Evolutionary conservation across 2,329 filamentous ascomycete genomes (phyloP), one percentile per base, ranked within the genome.

Genomic region (Sordariomycetes sp.): DNA sequence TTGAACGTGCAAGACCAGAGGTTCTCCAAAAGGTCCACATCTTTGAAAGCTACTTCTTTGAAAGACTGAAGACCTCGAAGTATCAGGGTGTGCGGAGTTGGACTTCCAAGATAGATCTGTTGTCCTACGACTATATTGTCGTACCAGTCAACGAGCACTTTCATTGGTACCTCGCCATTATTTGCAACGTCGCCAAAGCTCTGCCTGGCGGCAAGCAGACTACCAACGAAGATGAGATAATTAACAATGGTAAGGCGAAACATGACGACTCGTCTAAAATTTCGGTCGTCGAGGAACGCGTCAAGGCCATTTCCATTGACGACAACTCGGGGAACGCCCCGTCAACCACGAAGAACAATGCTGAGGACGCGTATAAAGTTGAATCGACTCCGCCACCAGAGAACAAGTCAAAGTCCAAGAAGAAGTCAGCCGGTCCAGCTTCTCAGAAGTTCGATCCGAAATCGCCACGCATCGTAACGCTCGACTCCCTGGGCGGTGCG

Each of bases 101-200:
- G 92, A 96, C 92, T 1, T 70, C 82, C 21, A 86, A 79, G 45
- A 70, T 90, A 16, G 85, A 98, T 50, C 60, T 98, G 8, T 85
- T 96, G 48, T 72, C 69, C 6, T 87, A 85, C 46, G 86, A 94
- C 51, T 95, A 88, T 53, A 79, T 96, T 38, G 70, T 96, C 9
- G 82, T 98, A 6, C 92, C 92, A 0, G 86, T 98, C 53, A 93
- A 94, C 47, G 84, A 95, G 51, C 67, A 76, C 44, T 61, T 68
- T 2, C 92, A 98, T 56, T 98, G 93, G 92, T 96, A 92, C 57
- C 65, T 96, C 43, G 87, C 86, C 11, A 90, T 98, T 36, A 90
- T 98, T 34, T 94, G 86, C 70, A 94, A 98, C 48, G 70, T 90
- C 3, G 72, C 76, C 4, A 78, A 70, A 33, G 66, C 92, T 16